Conservation (phyloP, 768 basidiomycete species). For the Mycena indigotica region DNA sequence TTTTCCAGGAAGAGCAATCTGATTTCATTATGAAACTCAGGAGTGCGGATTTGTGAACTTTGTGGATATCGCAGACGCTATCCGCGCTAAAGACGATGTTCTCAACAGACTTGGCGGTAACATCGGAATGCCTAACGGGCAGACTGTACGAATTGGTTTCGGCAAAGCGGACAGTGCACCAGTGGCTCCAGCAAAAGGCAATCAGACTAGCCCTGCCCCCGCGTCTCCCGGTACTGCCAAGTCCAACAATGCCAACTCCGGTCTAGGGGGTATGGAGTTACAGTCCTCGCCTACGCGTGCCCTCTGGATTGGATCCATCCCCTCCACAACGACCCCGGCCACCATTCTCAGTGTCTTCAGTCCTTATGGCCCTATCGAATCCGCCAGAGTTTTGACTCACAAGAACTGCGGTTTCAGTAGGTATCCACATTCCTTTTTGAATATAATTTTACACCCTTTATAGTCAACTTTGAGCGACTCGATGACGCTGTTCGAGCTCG, state of each 20-base stretch:
- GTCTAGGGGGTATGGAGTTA: constrained; percentile 72
- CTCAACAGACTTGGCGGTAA: constrained; percentile 92
- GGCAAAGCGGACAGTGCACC: constrained; percentile 98
- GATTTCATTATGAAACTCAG: too few relatives aligned
- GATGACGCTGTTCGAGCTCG: constrained; percentile 96
- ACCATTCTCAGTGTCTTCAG: constrained; percentile 96
- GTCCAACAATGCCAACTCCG: constrained; percentile 47
- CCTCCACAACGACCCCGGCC: constrained; percentile 90
- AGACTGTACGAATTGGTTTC: constrained; percentile 96
- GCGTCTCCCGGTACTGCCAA: constrained; percentile 65
- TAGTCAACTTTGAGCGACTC: constrained; percentile 95
- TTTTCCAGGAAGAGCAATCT: too few relatives aligned
- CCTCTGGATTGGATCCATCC: constrained; percentile 97
- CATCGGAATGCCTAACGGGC: constrained; percentile 92
- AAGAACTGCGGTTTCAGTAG: constrained; percentile 93
- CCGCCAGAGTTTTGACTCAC: constrained; percentile 92
- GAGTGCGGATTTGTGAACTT: constrained; percentile 99
- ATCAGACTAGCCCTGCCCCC: constrained; percentile 62
- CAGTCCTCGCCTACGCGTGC: constrained; percentile 93
- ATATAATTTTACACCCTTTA: constrained; percentile 6
- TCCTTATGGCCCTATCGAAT: constrained; percentile 97
- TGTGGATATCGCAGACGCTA: constrained; percentile 92
- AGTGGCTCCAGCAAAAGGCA: constrained; percentile 82
- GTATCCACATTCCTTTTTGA: constrained; percentile 30
- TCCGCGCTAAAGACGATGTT: constrained; percentile 97